Conservation (phyloP, 176 grass and related monocot genomes). For the Tillandsia leiboldiana region DNA sequence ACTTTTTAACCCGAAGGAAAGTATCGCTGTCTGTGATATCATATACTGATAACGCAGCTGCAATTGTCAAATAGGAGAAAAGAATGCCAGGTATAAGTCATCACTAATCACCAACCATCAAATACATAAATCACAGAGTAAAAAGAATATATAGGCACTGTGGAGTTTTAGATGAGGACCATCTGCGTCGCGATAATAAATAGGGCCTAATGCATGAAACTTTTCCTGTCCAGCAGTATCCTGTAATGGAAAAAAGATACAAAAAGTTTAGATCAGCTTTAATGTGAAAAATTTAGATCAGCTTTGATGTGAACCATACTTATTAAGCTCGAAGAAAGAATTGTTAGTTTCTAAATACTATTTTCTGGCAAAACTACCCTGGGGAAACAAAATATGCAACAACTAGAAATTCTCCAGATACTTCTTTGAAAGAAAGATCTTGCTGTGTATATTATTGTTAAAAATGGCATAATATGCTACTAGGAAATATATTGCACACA, state of each 20-base stretch:
- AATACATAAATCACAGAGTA: background rate
- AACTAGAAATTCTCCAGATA: background rate
- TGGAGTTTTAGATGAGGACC: slow-evolving; percentile 18
- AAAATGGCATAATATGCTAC: background rate
- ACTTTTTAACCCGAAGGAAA: slow-evolving; percentile 69
- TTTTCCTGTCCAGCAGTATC: slow-evolving; percentile 83
- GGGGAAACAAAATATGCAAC: too few species aligned
- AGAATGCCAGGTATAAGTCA: background rate
- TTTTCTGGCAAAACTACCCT: background rate
- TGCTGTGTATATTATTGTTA: background rate
- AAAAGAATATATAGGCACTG: background rate
- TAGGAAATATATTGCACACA: too few species aligned
- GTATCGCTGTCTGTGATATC: slow-evolving; percentile 59
- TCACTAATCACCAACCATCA: slow-evolving; percentile 5
- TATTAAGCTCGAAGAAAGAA: background rate
- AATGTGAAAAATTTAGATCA: background rate
- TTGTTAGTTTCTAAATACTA: background rate
- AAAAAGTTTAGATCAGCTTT: background rate
- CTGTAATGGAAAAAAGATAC: slow-evolving; percentile 27
- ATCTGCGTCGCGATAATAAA: slow-evolving; percentile 81
- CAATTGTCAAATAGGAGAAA: slow-evolving; percentile 17
- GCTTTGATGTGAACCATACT: background rate
- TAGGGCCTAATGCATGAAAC: slow-evolving; percentile 69
- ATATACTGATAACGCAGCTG: slow-evolving; percentile 84
- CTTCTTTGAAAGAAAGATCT: background rate